Evolutionary conservation across 768 basidiomycete species (phyloP).

Genomic region (Boletus rufocinnamomeus): DNA sequence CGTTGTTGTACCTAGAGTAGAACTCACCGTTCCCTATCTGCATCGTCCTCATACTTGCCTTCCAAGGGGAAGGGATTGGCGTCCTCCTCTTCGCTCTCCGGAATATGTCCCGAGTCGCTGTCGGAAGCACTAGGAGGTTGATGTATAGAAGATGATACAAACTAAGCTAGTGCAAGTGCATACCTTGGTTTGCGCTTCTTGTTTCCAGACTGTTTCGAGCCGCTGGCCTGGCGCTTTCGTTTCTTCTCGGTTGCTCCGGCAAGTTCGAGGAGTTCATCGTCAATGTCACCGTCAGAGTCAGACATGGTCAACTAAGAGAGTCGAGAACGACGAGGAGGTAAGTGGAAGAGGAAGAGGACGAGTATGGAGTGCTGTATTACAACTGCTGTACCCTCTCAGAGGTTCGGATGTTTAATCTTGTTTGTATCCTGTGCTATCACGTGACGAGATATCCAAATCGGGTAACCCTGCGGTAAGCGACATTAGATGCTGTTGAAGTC

Average conservation of each 20-base stretch:
- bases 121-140: conserved; percentile 39
- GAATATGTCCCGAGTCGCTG: conserved; percentile 50
- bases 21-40: conserved; percentile 78
- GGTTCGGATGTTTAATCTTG: conserved; percentile 20
- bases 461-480: conserved; percentile 9
- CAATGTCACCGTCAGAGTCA: conserved; percentile 52
- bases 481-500: not conserved
- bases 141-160: not conserved
- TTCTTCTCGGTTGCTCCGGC: conserved; percentile 70
- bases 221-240: conserved; percentile 56
- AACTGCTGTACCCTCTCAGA: not conserved
- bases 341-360: conserved; percentile 4
- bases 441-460: conserved; percentile 14
- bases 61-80: conserved; percentile 84
- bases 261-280: conserved; percentile 79
- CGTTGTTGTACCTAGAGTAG: conserved; percentile 26
- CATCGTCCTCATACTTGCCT: conserved; percentile 85
- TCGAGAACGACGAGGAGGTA: not conserved
- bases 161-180: conserved; percentile 31
- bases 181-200: conserved; percentile 79
- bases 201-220: conserved; percentile 44
- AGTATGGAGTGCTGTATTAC: not conserved
- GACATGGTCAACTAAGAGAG: conserved; percentile 39
- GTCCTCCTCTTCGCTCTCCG: conserved; percentile 61
- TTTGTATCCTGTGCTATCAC: conserved; percentile 22